Evolutionary conservation across 208 protist species (phyloP), one percentile per base, ranked within the genome.

Genomic region (Leishmania gerbilli): DNA sequence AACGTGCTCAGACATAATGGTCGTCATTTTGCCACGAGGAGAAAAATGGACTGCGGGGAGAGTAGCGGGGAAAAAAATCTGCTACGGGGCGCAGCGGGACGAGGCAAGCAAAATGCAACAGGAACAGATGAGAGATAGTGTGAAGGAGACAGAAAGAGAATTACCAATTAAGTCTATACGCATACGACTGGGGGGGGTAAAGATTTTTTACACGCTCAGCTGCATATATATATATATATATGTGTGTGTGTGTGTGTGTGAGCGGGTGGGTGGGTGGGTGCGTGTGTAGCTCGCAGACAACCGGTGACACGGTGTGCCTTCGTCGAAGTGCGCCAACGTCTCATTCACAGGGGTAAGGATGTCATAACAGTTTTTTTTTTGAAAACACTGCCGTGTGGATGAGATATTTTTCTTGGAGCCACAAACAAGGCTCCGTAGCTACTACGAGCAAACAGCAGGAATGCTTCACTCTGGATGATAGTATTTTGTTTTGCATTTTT

Each of bases 1-100:
- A 17, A 80, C 76, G n/a, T 49, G 56, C 13, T 88, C 84, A 13
- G 83, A 84, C 58, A 71, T 82, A 27, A 88, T 60, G 3, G 84
- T 79, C 27, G 82, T 7, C 80, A 83, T 88, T 49, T 77, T 68
- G 27, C 0, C 9, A 19, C 27, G 1, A 31, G 56, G 40, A 8
- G 31, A 47, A 24, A 34, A 68, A 76, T 56, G 76, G 60, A 51
- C 47, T 45, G 68, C 34, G 2, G 47, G 24, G 13, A 74, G 64
- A 69, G 9, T 11, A 37, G 7, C 60, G 9, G 15, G 27, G 1
- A 67, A 13, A 69, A 34, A 45, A 34, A 69, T 42, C 13, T 19
- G 13, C 69, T 74, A 21, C 45, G 2, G 69, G 2, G 21, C 3
- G 47, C 45, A 21, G 27, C 11, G 13, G n/a, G 3, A 55, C 45